These are phyloP conservation scores for Verticillium nonalfalfae DNA, from an alignment of 2,329 filamentous ascomycete species.

Conservation along the genomic window DNA sequence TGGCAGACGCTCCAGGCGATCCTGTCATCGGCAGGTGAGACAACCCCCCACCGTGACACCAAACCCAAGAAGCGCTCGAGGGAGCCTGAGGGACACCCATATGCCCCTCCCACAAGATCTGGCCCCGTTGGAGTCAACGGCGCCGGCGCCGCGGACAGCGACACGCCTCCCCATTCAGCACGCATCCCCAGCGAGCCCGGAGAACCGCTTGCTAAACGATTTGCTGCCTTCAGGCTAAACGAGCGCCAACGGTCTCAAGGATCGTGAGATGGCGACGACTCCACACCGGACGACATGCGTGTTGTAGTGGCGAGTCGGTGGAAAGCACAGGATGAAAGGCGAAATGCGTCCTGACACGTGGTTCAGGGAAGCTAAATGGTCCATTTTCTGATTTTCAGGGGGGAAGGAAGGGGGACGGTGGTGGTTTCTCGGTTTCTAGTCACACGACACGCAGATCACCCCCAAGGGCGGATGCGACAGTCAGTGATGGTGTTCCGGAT, in stretches of 20 bases:
- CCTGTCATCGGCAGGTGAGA: slow-evolving; percentile 95
- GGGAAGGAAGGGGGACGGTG: background rate
- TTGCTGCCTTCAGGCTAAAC: slow-evolving; percentile 61
- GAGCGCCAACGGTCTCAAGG: slow-evolving; percentile 17
- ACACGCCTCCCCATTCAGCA: slow-evolving; percentile 12
- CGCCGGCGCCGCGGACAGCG: slow-evolving; percentile 7
- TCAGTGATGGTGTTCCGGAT: background rate
- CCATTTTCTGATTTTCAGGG: background rate
- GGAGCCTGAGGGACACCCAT: slow-evolving; percentile 29
- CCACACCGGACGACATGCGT: background rate
- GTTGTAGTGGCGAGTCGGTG: background rate
- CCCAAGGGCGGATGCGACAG: background rate
- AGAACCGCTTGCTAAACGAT: slow-evolving; percentile 58
- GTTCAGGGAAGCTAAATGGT: background rate
- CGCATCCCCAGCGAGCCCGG: slow-evolving; percentile 26
- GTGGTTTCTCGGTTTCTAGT: background rate
- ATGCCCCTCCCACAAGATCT: background rate
- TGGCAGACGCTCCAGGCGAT: slow-evolving; percentile 94
- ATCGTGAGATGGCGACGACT: background rate
- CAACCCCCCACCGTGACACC: slow-evolving; percentile 48
- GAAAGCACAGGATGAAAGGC: background rate
- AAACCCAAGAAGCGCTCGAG: slow-evolving; percentile 50
- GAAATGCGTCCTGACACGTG: background rate
- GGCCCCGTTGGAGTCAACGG: background rate
- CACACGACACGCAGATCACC: background rate